Evolutionary conservation across 768 basidiomycete genomes (phyloP).

Genomic region (Lactifluus volemus): DNA sequence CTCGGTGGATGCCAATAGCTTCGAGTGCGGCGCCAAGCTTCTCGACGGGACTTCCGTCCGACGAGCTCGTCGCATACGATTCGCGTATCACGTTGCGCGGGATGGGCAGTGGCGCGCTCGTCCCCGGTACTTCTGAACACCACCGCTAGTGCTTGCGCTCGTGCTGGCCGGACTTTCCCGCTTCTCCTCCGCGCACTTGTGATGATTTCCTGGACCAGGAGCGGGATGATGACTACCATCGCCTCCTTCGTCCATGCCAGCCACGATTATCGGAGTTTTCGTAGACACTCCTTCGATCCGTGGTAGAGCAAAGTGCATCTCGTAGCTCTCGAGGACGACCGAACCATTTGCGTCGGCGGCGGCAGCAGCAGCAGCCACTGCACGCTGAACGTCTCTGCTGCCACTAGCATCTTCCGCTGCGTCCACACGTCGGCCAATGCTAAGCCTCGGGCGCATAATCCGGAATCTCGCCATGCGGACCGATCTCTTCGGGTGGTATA

Average conservation of each 20-base stretch:
- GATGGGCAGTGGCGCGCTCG: constrained; percentile 23
- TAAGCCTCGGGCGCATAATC: constrained; percentile 25
- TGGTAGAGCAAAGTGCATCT: background rate
- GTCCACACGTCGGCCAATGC: constrained; percentile 1
- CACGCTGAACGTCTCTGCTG: constrained; percentile 5
- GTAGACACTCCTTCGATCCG: background rate
- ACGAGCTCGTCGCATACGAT: constrained; percentile 37
- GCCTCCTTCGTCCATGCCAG: background rate
- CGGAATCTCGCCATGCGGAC: constrained; percentile 37
- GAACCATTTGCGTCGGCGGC: background rate
- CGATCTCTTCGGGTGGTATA: constrained; percentile 29
- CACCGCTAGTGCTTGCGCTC: background rate
- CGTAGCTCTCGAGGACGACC: background rate
- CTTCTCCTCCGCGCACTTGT: background rate
- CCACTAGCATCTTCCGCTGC: background rate
- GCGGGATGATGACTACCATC: background rate
- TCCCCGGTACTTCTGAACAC: background rate
- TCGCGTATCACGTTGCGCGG: constrained; percentile 20
- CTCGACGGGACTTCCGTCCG: constrained; percentile 39
- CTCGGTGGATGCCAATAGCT: constrained; percentile 33
- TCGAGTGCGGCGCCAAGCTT: constrained; percentile 30
- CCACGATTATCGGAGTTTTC: background rate
- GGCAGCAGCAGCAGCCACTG: background rate
- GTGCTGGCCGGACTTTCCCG: background rate
- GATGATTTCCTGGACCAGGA: background rate